Percentiles rank a stretch among this genome's conserved stretches.
Evolutionary conservation across 2,329 filamentous ascomycete genomes (phyloP).

Genomic region (Aspergillus proliferans): DNA sequence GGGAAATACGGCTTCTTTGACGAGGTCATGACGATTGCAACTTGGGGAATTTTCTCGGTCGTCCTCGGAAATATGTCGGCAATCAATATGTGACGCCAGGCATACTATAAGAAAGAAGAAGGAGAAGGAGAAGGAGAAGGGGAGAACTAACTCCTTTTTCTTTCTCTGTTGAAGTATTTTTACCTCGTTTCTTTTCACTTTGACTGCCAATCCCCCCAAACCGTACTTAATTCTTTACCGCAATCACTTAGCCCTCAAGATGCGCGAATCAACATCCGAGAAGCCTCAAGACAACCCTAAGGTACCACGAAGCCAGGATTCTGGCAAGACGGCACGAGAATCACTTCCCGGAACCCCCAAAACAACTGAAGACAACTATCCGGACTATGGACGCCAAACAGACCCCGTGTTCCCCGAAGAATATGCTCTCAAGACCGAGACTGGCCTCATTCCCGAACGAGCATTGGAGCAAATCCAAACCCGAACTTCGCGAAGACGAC

Average conservation of each 20-base stretch:
- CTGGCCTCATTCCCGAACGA: conserved; percentile 14
- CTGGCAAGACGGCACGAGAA: neutral
- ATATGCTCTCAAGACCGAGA: conserved; percentile 16
- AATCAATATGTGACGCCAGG: too few species aligned
- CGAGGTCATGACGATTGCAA: too few species aligned
- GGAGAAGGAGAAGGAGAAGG: too few species aligned
- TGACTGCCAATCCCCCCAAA: too few species aligned
- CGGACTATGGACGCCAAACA: conserved; percentile 8
- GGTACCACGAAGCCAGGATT: neutral
- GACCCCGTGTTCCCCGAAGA: conserved; percentile 18
- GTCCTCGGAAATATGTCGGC: too few species aligned
- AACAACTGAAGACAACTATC: neutral
- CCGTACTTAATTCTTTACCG: too few species aligned
- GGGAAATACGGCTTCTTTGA: too few species aligned
- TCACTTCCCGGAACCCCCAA: neutral
- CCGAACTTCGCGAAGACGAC: conserved; percentile 5
- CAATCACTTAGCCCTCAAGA: neutral
- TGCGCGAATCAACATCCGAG: neutral
- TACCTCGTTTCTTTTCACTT: too few species aligned
- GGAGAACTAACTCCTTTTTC: too few species aligned
- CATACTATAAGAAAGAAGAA: too few species aligned
- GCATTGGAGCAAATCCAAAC: conserved; percentile 15
- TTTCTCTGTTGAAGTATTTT: too few species aligned
- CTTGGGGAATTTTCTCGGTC: too few species aligned
- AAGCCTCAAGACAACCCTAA: neutral